Percentiles rank a stretch among this genome's conserved stretches.
Conservation (phyloP, 768 basidiomycete genomes). For the Lentinula edodes region DNA sequence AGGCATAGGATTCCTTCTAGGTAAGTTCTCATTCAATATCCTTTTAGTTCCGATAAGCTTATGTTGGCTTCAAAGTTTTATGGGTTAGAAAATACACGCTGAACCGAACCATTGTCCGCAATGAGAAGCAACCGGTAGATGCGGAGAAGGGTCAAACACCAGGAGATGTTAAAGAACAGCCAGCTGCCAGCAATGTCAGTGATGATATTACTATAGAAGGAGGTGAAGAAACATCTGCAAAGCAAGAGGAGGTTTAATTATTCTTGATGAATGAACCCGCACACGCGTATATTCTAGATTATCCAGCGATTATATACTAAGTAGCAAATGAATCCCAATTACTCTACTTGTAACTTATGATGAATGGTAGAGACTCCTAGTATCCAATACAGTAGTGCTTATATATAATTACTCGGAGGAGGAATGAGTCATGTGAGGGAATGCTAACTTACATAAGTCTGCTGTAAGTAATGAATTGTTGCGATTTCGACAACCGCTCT, state of each 20-base stretch:
- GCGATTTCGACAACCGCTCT: no score
- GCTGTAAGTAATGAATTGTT: no score
- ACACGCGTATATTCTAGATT: no score
- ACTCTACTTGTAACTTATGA: no score
- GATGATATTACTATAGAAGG: not conserved
- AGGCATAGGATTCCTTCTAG: conserved; percentile 46
- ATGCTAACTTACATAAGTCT: no score
- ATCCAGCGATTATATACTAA: no score
- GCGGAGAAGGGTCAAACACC: not conserved
- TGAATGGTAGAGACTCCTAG: no score
- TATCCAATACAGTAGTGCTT: no score
- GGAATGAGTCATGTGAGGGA: no score
- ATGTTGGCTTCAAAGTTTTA: not conserved
- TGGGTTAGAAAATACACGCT: conserved; percentile 3
- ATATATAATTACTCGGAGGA: no score
- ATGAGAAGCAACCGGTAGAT: not conserved
- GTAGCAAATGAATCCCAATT: no score
- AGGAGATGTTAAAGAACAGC: not conserved
- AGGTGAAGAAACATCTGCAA: not conserved
- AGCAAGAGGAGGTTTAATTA: not conserved
- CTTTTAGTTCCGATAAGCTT: not conserved
- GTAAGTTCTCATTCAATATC: conserved; percentile 22
- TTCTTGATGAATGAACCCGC: not conserved
- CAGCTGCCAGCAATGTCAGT: not conserved
- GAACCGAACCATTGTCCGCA: not conserved